Percentiles rank a stretch among this genome's conserved stretches.
These are phyloP conservation scores for Berberis thunbergii DNA, from an alignment of 164 flowering plant genomes.

Conservation along the genomic window DNA sequence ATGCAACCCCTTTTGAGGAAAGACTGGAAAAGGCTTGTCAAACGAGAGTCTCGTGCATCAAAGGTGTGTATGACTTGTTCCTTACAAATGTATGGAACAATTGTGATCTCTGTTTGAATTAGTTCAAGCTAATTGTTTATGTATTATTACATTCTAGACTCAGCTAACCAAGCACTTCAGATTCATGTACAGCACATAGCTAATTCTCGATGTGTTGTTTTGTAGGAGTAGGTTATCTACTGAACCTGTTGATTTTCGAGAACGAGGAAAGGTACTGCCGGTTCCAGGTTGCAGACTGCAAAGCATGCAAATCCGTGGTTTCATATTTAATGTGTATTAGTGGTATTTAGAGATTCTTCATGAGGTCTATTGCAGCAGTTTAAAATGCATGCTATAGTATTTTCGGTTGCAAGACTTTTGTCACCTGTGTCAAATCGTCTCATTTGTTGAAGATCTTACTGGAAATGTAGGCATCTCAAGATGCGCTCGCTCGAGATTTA, in stretches of 20 bases:
- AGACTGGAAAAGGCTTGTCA: conserved; percentile 82
- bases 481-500: too few species aligned
- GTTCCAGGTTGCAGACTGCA: conserved; percentile 33
- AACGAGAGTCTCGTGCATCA: conserved; percentile 17
- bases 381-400: too few species aligned
- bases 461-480: too few species aligned
- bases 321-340: conserved; percentile 6
- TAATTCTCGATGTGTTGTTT: conserved; percentile 1
- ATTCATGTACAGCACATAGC: neutral
- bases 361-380: too few species aligned
- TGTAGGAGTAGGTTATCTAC: conserved; percentile 28
- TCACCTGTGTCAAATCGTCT: too few species aligned
- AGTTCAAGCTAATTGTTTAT: neutral
- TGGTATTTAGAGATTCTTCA: too few species aligned
- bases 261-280: conserved; percentile 49
- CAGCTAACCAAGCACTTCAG: neutral
- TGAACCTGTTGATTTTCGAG: conserved; percentile 34
- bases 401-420: too few species aligned
- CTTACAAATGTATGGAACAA: neutral
- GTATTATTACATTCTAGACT: neutral
- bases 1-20: conserved; percentile 97
- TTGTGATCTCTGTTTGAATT: neutral
- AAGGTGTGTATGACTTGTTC: neutral
- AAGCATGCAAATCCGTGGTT: conserved; percentile 38
- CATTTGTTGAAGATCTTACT: too few species aligned